Evolutionary conservation across 768 basidiomycete genomes (phyloP).

Genomic region (Wakefieldia striispora): DNA sequence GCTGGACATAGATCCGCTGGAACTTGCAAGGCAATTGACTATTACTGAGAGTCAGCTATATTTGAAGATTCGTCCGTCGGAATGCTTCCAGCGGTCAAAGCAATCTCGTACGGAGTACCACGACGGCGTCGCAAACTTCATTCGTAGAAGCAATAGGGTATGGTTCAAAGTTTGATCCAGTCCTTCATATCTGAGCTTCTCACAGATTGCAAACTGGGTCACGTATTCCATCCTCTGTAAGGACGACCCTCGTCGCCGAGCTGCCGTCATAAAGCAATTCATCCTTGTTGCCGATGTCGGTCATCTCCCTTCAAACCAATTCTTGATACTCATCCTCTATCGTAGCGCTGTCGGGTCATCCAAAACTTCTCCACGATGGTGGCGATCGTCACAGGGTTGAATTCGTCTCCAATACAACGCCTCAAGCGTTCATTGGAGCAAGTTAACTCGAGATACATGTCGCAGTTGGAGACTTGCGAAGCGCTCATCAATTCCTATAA

Average conservation of each 20-base stretch:
- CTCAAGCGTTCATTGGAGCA: slow-evolving; percentile 66
- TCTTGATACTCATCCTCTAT: slow-evolving; percentile 2
- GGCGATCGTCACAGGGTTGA: slow-evolving; percentile 65
- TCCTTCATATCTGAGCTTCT: neutral
- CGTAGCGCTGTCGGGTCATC: slow-evolving; percentile 56
- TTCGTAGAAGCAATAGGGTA: slow-evolving; percentile 56
- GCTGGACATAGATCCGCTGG: slow-evolving; percentile 59
- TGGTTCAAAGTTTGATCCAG: neutral
- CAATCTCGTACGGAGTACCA: slow-evolving; percentile 41
- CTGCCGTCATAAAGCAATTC: slow-evolving; percentile 62
- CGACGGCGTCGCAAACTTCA: slow-evolving; percentile 57
- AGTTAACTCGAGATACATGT: slow-evolving; percentile 47
- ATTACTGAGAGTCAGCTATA: slow-evolving; percentile 61
- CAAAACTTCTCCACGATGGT: slow-evolving; percentile 72
- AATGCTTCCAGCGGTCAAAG: slow-evolving; percentile 58
- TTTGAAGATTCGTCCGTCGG: slow-evolving; percentile 55
- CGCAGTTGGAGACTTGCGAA: slow-evolving; percentile 51
- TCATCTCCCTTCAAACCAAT: neutral
- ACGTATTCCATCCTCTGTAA: slow-evolving; percentile 53
- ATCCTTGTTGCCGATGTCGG: slow-evolving; percentile 63
- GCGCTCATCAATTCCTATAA: slow-evolving; percentile 61
- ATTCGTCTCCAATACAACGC: slow-evolving; percentile 61
- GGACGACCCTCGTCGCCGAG: slow-evolving; percentile 59
- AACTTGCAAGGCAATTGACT: slow-evolving; percentile 67
- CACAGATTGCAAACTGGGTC: slow-evolving; percentile 59